These are phyloP conservation scores for Elymus sibiricus DNA, from an alignment of 176 grass and related monocot species.

Conservation along the genomic window DNA sequence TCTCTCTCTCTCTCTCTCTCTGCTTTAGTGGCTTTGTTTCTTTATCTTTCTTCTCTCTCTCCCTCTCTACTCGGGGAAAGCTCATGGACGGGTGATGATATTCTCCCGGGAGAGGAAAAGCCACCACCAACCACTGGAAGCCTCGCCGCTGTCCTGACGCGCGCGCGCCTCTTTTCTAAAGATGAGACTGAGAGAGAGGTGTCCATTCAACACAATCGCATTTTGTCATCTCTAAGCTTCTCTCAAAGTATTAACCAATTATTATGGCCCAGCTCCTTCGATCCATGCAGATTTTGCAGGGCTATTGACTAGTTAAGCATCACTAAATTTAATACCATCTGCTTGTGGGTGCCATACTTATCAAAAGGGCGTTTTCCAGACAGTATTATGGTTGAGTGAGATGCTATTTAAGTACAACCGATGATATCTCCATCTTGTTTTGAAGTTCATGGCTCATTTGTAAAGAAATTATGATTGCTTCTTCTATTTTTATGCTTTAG, in stretches of 20 bases:
- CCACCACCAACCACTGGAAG: constrained; percentile 61
- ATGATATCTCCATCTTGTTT: background rate
- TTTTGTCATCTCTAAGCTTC: constrained; percentile 15
- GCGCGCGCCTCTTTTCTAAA: constrained; percentile 36
- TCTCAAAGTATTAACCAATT: background rate
- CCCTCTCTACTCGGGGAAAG: constrained; percentile 34
- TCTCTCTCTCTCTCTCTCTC: constrained; percentile 23
- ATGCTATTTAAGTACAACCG: background rate
- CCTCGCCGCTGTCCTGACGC: constrained; percentile 30
- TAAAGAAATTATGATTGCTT: background rate
- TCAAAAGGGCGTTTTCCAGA: background rate
- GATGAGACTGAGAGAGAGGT: constrained; percentile 18
- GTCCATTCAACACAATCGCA: constrained; percentile 4
- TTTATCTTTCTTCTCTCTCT: constrained; percentile 6
- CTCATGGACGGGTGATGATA: constrained; percentile 52
- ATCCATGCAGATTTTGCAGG: background rate
- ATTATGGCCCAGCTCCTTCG: background rate
- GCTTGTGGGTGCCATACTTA: background rate
- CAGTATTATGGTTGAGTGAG: background rate
- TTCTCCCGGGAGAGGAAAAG: constrained; percentile 47
- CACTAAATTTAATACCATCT: constrained; percentile 6
- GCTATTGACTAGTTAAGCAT: background rate
- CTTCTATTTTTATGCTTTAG: background rate
- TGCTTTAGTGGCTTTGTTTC: constrained; percentile 50
- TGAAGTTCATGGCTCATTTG: background rate